phyloP scores from a whole-genome alignment of 2,329 filamentous ascomycete genomes.

The Achaetomium macrosporum region DNA sequence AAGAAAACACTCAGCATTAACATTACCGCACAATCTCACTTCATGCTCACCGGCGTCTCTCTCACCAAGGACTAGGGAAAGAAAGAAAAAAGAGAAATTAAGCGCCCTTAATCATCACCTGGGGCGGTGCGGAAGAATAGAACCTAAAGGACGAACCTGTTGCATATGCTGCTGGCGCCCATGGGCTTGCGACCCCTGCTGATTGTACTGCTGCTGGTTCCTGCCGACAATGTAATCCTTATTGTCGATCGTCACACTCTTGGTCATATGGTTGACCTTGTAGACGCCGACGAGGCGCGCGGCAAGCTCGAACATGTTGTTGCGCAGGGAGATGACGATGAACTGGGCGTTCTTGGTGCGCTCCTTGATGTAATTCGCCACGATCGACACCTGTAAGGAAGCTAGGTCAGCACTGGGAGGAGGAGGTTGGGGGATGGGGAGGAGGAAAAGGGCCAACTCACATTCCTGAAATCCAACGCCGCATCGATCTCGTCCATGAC shows the following conservation, averaged over 20 bases:
- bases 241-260: slow-evolving; percentile 86
- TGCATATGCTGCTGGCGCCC: not conserved
- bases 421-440: not conserved
- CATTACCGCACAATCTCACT: not conserved
- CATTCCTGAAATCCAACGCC: slow-evolving; percentile 94
- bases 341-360: slow-evolving; percentile 98
- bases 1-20: slow-evolving; percentile 4
- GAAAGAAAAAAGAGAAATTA: not conserved
- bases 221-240: slow-evolving; percentile 59
- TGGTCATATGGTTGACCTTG: slow-evolving; percentile 99
- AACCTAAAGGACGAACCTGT: slow-evolving; percentile 14
- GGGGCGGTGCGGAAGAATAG: slow-evolving; percentile 10
- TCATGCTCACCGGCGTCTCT: too few relatives aligned
- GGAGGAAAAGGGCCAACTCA: slow-evolving; percentile 46
- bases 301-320: slow-evolving; percentile 99
- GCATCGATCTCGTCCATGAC: slow-evolving; percentile 99
- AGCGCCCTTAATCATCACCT: not conserved
- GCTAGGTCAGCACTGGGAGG: not conserved
- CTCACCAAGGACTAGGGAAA: not conserved
- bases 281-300: slow-evolving; percentile 92
- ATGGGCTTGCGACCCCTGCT: slow-evolving; percentile 3
- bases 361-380: slow-evolving; percentile 98
- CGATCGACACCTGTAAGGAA: slow-evolving; percentile 77
- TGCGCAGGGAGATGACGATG: slow-evolving; percentile 93
- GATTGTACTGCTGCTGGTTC: slow-evolving; percentile 25